These are phyloP conservation scores for Nematocida sp. DNA, from an alignment of 371 early-diverging fungal genomes.

Conservation along the genomic window DNA sequence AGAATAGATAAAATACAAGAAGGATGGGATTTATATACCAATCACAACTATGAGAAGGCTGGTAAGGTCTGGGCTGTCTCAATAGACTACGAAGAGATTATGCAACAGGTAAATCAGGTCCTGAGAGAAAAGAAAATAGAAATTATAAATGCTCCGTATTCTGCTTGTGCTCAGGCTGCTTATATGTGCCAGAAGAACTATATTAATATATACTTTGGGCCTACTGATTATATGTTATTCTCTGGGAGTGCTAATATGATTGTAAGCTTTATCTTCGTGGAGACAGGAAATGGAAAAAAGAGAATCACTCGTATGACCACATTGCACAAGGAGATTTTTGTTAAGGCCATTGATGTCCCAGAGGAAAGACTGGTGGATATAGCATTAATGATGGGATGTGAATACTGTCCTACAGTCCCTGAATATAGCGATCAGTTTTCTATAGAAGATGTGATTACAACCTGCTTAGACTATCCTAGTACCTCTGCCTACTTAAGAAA, in stretches of 20 bases:
- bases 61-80: constrained; percentile 29
- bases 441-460: background rate
- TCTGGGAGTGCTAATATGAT: constrained; percentile 47
- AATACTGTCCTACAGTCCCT: constrained; percentile 61
- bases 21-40: background rate
- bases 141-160: constrained; percentile 61
- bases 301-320: background rate
- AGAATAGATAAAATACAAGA: background rate
- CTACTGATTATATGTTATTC: constrained; percentile 60
- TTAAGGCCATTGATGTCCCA: constrained; percentile 7
- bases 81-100: constrained; percentile 40
- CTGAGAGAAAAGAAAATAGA: constrained; percentile 26
- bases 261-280: constrained; percentile 35
- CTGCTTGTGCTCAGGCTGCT: constrained; percentile 60
- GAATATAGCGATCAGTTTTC: constrained; percentile 47
- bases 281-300: background rate
- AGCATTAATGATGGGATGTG: constrained; percentile 56
- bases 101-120: constrained; percentile 37
- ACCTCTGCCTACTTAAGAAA: too few relatives aligned
- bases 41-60: constrained; percentile 10
- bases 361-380: constrained; percentile 1
- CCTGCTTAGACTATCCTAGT: too few relatives aligned
- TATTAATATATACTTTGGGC: constrained; percentile 55
- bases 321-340: background rate
- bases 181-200: constrained; percentile 54